Evolutionary conservation across 495 filamentous ascomycete genomes (phyloP).

Genomic region (Hyaloscypha hepaticicola): DNA sequence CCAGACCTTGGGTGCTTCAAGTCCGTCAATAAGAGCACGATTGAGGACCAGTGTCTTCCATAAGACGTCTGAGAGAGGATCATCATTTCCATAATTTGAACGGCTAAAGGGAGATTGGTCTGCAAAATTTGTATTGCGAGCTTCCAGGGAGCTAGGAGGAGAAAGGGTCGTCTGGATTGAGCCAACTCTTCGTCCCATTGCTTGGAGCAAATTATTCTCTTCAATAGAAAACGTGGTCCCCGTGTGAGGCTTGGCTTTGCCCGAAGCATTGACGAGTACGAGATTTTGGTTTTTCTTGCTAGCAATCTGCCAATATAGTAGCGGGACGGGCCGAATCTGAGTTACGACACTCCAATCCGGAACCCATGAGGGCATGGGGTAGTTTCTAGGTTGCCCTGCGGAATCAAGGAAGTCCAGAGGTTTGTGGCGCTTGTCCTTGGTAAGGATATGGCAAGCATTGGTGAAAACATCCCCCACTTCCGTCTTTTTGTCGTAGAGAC

Average conservation of each 20-base stretch:
- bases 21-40: background rate
- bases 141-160: too few species aligned
- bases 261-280: background rate
- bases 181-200: background rate
- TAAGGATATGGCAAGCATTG: background rate
- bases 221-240: background rate
- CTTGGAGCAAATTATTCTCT: background rate
- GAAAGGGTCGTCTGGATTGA: background rate
- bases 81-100: background rate
- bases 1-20: background rate
- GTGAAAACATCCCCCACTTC: background rate
- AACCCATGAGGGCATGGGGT: conserved; percentile 10
- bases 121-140: too few species aligned
- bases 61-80: background rate
- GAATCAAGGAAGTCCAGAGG: conserved; percentile 9
- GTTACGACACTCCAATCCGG: conserved; percentile 5
- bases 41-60: background rate
- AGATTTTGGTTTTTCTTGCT: background rate
- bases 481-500: background rate
- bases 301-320: conserved; percentile 9
- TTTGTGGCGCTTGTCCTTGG: background rate
- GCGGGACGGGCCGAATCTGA: background rate
- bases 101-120: background rate
- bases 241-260: background rate
- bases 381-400: background rate